Base-by-base conservation (phyloP, 352 stramenopile species). In the Phytophthora boehmeriae region DNA sequence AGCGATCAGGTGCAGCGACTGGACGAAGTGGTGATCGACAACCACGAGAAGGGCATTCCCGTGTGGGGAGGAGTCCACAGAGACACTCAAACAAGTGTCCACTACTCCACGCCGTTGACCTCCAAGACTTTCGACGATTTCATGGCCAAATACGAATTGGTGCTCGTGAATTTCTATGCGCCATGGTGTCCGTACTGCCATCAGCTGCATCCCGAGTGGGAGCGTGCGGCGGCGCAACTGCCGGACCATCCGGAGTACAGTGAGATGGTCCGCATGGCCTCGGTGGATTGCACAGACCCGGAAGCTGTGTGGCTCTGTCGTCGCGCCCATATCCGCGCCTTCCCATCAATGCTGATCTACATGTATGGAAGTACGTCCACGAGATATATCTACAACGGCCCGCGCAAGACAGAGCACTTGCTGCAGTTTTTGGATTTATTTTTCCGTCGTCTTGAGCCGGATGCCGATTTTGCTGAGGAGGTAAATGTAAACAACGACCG, bases 271-370 rank as follows among this genome's bases (percentile, higher is more conserved):
- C 68, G 73, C 9, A 90, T 95, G 78, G 86, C 86, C 28, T 88
- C 78, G 8, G 86, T 95, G 28, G 80, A 95, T 66, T 95, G 86
- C 67, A 89, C 77, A 9, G 78, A 92, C 50, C 73, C 78, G 16
- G 77, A 81, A 25, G 78, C 83, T 8, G 64, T 71, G 23, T 77
- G 68, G 64, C 68, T 95, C 9, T 95, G 86, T 54, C 80, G 82
- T 32, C 81, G 83, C 14, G 78, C 83, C 9, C 74, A 88, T 28
- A 89, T 95, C 51, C 79, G 80, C 22, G 84, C 81, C 0, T 95
- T 92, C 54, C 86, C 86, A n/a, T 90, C 84, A 23, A 92, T 95
- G 80, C 68, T 93, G 30, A 93, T 93, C 49, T 93, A 93, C 74
- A 89, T 93, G 75, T 93, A 90, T 58, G 85, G 83, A 53, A 83